These are phyloP conservation scores for Myxozyma kluyveri DNA, from an alignment of 805 yeast species.

Conservation along the genomic window DNA sequence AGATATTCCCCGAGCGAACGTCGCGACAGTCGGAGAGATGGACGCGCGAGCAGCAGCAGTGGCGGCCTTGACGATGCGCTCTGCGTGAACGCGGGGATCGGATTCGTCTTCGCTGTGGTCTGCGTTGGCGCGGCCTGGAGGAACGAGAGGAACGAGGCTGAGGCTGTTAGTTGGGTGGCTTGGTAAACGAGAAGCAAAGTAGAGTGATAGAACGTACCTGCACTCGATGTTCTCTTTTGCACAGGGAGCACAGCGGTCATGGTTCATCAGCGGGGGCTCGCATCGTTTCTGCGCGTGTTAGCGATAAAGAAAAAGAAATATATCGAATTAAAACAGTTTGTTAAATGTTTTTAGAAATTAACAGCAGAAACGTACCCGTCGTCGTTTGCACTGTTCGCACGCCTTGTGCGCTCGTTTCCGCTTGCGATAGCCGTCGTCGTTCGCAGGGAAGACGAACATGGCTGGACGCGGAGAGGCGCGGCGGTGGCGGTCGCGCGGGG, in stretches of 20 bases:
- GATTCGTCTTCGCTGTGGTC: slow-evolving; percentile 1
- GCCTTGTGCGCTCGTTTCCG: slow-evolving; percentile 47
- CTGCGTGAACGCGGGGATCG: slow-evolving; percentile 2
- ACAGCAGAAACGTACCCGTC: slow-evolving; percentile 33
- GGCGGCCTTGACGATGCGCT: slow-evolving; percentile 3
- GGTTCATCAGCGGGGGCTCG: slow-evolving; percentile 34
- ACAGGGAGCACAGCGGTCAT: slow-evolving; percentile 39
- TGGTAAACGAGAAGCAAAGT: background rate
- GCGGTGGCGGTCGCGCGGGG: background rate
- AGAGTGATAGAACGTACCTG: slow-evolving; percentile 14
- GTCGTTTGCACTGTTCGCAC: slow-evolving; percentile 43
- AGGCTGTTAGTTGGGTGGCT: too few species aligned
- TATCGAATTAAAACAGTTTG: background rate
- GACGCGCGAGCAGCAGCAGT: slow-evolving; percentile 8
- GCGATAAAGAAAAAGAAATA: background rate
- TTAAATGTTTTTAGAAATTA: background rate
- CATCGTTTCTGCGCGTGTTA: slow-evolving; percentile 34
- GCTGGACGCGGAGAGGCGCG: too few species aligned
- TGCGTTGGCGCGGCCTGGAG: background rate
- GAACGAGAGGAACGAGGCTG: slow-evolving; percentile 13
- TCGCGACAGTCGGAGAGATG: slow-evolving; percentile 7
- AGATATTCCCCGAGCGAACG: background rate
- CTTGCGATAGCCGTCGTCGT: slow-evolving; percentile 42
- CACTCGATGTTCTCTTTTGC: slow-evolving; percentile 36
- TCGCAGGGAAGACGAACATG: slow-evolving; percentile 47